phyloP scores from a whole-genome alignment of 805 yeast species.

The Wickerhamiella musiphila region DNA sequence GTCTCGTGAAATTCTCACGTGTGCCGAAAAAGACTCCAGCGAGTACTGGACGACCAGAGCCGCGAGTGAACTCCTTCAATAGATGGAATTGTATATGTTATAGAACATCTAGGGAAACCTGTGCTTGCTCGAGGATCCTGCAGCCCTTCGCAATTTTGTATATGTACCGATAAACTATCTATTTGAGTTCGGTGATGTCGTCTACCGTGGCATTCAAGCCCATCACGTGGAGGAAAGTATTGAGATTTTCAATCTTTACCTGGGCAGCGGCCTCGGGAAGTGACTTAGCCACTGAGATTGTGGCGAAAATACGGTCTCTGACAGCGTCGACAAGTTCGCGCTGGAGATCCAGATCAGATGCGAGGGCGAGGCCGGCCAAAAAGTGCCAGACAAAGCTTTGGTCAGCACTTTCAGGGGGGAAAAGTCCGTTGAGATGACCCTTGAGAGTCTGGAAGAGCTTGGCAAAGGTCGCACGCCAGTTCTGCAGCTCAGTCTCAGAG shows the following conservation, averaged over 20 bases:
- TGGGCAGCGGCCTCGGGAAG: slow-evolving; percentile 34
- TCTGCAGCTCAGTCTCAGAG: slow-evolving; percentile 36
- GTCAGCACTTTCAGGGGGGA: slow-evolving; percentile 55
- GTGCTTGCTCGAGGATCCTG: too few species aligned
- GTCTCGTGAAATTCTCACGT: too few species aligned
- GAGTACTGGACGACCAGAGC: too few species aligned
- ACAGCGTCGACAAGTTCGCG: slow-evolving; percentile 87
- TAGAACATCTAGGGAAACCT: too few species aligned
- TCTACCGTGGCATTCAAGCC: slow-evolving; percentile 84
- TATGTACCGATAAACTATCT: too few species aligned
- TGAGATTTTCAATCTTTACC: slow-evolving; percentile 59
- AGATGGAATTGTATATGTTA: too few species aligned
- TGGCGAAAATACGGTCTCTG: slow-evolving; percentile 81
- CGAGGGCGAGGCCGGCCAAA: slow-evolving; percentile 79
- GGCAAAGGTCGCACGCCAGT: slow-evolving; percentile 72
- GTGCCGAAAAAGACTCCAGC: too few species aligned
- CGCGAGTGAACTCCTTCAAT: too few species aligned
- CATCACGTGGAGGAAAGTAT: slow-evolving; percentile 87
- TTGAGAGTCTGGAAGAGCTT: slow-evolving; percentile 63
- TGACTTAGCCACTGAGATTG: slow-evolving; percentile 55
- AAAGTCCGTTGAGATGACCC: slow-evolving; percentile 56
- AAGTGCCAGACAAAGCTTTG: slow-evolving; percentile 92
- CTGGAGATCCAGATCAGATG: slow-evolving; percentile 77
- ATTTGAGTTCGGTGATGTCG: slow-evolving; percentile 62
- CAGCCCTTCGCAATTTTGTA: too few species aligned